Percentiles rank a stretch among this genome's conserved stretches.
These are phyloP conservation scores for Metarhizium album DNA, from an alignment of 2,329 filamentous ascomycete species.

Conservation along the genomic window DNA sequence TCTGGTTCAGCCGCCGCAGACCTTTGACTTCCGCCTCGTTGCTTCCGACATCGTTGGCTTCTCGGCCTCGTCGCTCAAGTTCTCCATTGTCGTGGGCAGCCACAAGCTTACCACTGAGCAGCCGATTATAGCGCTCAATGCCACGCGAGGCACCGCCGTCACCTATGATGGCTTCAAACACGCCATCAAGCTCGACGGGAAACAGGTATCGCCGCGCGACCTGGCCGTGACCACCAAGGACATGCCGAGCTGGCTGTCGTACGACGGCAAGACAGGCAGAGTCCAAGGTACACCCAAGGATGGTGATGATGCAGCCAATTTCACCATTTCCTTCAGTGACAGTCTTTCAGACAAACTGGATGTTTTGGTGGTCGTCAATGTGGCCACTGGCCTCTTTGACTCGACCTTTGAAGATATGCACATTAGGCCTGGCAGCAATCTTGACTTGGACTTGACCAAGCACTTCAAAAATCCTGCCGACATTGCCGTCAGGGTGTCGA, in stretches of 20 bases:
- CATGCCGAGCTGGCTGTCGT: slow-evolving; percentile 57
- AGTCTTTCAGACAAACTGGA: slow-evolving; percentile 47
- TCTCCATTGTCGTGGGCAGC: slow-evolving; percentile 61
- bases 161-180: slow-evolving; percentile 39
- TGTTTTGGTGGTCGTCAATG: slow-evolving; percentile 34
- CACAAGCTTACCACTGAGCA: slow-evolving; percentile 58
- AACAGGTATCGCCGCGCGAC: slow-evolving; percentile 34
- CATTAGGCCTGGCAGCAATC: slow-evolving; percentile 27
- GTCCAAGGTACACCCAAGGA: slow-evolving; percentile 55
- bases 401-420: slow-evolving; percentile 28
- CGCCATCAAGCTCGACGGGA: slow-evolving; percentile 47
- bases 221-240: slow-evolving; percentile 41
- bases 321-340: slow-evolving; percentile 52
- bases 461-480: slow-evolving; percentile 31
- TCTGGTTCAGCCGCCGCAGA: slow-evolving; percentile 56
- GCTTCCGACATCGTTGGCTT: slow-evolving; percentile 76
- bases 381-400: slow-evolving; percentile 29
- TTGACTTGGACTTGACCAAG: slow-evolving; percentile 31
- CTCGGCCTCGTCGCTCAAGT: slow-evolving; percentile 51
- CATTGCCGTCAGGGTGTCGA: slow-evolving; percentile 25
- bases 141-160: slow-evolving; percentile 40
- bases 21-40: slow-evolving; percentile 60
- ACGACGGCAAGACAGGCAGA: slow-evolving; percentile 50
- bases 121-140: slow-evolving; percentile 44
- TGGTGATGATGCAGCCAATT: slow-evolving; percentile 47